These are phyloP conservation scores for Priceomyces castillae DNA, from an alignment of 805 yeast genomes.

Conservation along the genomic window DNA sequence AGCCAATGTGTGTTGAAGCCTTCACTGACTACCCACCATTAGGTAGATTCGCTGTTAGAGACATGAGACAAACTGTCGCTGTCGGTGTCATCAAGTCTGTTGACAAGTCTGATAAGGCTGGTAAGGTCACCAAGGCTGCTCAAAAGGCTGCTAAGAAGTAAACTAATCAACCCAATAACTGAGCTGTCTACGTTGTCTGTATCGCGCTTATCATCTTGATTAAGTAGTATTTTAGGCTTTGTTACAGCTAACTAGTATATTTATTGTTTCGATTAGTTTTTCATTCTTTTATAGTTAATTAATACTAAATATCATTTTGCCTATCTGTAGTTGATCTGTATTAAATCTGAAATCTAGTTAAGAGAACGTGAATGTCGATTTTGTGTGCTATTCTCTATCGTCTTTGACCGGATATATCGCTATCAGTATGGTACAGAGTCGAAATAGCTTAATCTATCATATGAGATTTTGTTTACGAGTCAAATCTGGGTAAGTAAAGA, in stretches of 20 bases:
- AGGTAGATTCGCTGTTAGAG: conserved; percentile 76
- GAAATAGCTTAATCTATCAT: too few relatives aligned
- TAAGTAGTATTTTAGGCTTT: conserved; percentile 32
- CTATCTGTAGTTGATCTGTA: too few relatives aligned
- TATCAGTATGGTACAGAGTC: too few relatives aligned
- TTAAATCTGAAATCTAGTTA: too few relatives aligned
- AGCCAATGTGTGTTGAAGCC: conserved; percentile 45
- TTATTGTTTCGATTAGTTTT: background rate
- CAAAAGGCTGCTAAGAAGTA: conserved; percentile 47
- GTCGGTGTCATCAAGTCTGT: conserved; percentile 94
- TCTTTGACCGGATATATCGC: too few relatives aligned
- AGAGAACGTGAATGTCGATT: too few relatives aligned
- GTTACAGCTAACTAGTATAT: background rate
- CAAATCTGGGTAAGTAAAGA: too few relatives aligned
- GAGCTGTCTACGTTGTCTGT: background rate
- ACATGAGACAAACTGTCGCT: conserved; percentile 99
- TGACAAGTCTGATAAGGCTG: conserved; percentile 47
- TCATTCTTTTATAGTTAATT: conserved; percentile 2
- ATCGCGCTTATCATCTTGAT: conserved; percentile 22
- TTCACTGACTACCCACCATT: conserved; percentile 46
- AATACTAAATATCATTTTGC: background rate
- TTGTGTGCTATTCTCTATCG: too few relatives aligned
- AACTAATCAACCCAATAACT: conserved; percentile 16
- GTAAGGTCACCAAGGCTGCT: conserved; percentile 50
- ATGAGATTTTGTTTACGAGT: too few relatives aligned